Conservation (phyloP, 139 green algal genomes). For the Volvox africanus region DNA sequence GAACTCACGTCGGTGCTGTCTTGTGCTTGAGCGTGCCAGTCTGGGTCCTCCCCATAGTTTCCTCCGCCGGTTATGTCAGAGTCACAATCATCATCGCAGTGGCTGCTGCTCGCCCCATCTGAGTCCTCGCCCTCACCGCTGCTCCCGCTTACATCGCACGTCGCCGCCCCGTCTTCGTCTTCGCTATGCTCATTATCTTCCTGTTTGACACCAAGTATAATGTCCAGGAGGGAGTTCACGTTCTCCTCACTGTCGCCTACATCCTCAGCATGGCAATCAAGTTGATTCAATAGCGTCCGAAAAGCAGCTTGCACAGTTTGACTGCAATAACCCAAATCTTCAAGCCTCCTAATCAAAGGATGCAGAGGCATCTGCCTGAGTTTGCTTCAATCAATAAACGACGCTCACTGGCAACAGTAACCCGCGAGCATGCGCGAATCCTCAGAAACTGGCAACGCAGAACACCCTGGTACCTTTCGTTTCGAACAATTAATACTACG, state of each 20-base stretch:
- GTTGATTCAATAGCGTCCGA: background rate
- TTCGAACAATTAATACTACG: no score
- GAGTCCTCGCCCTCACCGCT: background rate
- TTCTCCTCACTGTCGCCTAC: background rate
- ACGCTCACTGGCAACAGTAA: no score
- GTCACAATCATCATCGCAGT: background rate
- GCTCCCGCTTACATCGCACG: background rate
- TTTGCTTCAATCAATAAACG: no score
- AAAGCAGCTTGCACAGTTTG: background rate
- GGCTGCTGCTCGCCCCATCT: background rate
- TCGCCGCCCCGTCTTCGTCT: background rate
- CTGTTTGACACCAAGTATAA: background rate
- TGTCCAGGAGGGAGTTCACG: conserved; percentile 20
- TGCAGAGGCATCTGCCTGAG: background rate
- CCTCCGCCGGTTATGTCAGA: background rate
- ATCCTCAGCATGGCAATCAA: background rate
- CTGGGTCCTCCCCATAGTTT: background rate
- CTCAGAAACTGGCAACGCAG: no score
- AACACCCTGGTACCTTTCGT: no score
- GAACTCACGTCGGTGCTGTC: background rate
- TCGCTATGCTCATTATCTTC: background rate
- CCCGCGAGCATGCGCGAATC: no score
- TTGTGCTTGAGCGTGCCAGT: background rate
- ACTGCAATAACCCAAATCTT: background rate
- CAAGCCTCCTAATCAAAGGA: background rate